Base-by-base conservation (phyloP, 2,329 filamentous ascomycete genomes). In the Alternaria viburni region DNA sequence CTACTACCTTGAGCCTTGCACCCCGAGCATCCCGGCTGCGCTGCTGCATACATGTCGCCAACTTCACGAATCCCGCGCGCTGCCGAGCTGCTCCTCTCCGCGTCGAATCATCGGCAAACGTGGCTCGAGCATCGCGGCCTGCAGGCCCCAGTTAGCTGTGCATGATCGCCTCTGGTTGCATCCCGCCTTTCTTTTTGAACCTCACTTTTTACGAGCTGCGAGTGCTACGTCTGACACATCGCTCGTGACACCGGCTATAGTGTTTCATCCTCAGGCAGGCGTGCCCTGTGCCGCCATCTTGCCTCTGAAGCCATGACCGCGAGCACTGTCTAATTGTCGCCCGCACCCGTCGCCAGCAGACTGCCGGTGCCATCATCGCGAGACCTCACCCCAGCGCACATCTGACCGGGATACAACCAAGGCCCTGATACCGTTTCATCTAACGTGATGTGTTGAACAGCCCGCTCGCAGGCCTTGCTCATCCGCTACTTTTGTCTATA, bases 101-200 rank as follows among this genome's bases (percentile, higher is more conserved):
- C 55, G 56, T 64, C 68, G 61, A 73, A 72, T 72, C 71, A 73
- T 57, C 21, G 52, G 54, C 32, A 52, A 60, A 62, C 61, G 46
- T 72, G 68, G 61, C 62, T 61, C 65, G 55, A 63, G 55, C 62
- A 60, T 46, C 46, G 17, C 50, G 28, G 46, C 45, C 56, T 46
- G 28, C 59, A 50, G 44, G 30, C 52, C 25, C 55, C 45, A 46
- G 49, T 47, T 13, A 23, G 25, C 25, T 17, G 52, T 62, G 52
- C 57, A 64, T 61, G 58, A 71, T 71, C 67, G 60, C 52, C 64
- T 58, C n/a, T 57, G 44, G 26, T 25, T 47, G 44, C 54, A 57
- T 36, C 17, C 52, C 50, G 49, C 49, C 28, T 61, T 32, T 17
- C 43, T 30, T 41, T 59, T 56, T 56, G 41, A 57, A 59, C 55